Evolutionary conservation across 2,329 filamentous ascomycete species (phyloP), one percentile per base, ranked within the genome.

Genomic region (Talaromyces sp.): DNA sequence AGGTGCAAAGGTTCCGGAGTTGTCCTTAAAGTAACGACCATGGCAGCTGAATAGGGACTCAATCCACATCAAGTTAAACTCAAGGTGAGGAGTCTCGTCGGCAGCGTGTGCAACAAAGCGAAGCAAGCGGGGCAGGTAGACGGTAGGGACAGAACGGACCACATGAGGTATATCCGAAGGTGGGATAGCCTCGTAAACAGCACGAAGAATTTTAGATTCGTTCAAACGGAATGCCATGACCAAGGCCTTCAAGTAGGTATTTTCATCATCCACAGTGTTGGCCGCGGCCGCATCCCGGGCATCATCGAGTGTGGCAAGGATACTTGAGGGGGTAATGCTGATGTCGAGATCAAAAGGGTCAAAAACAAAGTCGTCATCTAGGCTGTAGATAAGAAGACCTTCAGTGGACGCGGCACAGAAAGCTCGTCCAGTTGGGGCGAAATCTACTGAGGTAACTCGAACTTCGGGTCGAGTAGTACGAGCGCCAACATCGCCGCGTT

Each of bases 191-290:
- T 95, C 88, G 75, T 96, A 97, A 16, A 97, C 90, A 49, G 86
- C 86, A 63, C 89, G 88, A 56, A 97, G 85, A 42, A 99, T 80
- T 19, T 86, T 84, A 4, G 86, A 82, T 71, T 96, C 90, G 75
- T 96, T 97, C 53, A 99, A 86, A 5, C 95, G 88, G 81, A 99
- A 99, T 1, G 92, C 89, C 94, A 99, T 99, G 58, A 97, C 86
- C 5, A 99, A 79, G 1, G 94, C 93, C 75, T 94, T 96, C 58
- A 97, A 83, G 72, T 90, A 96, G 8, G 70, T 69, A 68, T 96
- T 90, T 57, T 83, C 83, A 51, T 91, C 86, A 52, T 87, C 80
- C 29, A 89, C 77, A 9, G 87, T 83, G 46, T 65, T 57, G 10
- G 65, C 59, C 17, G 53, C 56, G 13, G 65, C 57, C 1, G 71